These are phyloP conservation scores for Gossypium schwendimanii DNA, from an alignment of 441 rosid genomes.

Conservation along the genomic window DNA sequence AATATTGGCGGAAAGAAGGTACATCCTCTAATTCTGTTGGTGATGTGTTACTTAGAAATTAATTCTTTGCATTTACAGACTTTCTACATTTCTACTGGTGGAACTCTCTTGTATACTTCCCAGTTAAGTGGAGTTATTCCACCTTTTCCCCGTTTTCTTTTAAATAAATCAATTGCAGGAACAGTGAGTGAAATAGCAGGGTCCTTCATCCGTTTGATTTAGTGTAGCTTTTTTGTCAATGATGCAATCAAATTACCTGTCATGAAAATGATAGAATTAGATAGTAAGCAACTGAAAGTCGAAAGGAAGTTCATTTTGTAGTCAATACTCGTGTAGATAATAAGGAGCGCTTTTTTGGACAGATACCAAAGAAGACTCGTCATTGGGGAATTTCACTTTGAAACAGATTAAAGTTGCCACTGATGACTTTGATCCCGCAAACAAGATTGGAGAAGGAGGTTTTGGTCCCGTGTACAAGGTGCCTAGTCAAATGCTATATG, in stretches of 20 bases:
- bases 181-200: neutral
- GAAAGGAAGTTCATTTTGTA: neutral
- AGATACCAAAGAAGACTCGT: constrained; percentile 34
- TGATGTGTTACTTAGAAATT: neutral
- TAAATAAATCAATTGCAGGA: neutral
- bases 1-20: constrained; percentile 31
- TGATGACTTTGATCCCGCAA: constrained; percentile 44
- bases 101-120: neutral
- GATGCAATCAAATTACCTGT: neutral
- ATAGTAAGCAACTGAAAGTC: neutral
- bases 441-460: constrained; percentile 87
- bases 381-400: constrained; percentile 47
- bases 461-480: constrained; percentile 85
- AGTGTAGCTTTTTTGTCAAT: neutral
- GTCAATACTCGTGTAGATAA: neutral
- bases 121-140: neutral
- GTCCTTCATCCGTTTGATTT: neutral
- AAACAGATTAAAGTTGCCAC: constrained; percentile 64
- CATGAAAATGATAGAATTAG: neutral
- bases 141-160: neutral
- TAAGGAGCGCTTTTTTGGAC: constrained; percentile 4
- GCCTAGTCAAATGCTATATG: constrained; percentile 6
- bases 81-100: neutral
- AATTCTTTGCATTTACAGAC: neutral
- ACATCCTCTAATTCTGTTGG: neutral